Evolutionary conservation across 2,329 filamentous ascomycete genomes (phyloP).

Genomic region (Phoma sp.): DNA sequence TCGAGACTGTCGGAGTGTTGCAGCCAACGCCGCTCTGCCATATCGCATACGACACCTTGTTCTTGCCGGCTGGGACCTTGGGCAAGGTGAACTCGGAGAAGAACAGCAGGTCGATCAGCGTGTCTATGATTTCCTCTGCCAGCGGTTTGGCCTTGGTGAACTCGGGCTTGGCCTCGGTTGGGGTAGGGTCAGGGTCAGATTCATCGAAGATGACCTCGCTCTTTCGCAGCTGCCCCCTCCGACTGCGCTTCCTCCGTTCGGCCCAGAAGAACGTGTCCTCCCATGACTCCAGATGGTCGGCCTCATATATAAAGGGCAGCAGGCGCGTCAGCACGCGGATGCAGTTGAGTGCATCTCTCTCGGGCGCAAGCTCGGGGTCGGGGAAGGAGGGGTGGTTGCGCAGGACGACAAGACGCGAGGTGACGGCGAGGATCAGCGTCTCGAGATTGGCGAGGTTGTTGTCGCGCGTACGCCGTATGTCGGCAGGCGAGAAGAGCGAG

Average conservation of each 20-base stretch:
- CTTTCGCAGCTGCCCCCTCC: conserved; percentile 54
- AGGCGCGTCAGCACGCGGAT: conserved; percentile 88
- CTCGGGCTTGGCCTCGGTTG: conserved; percentile 60
- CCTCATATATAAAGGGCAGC: conserved; percentile 90
- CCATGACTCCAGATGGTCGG: conserved; percentile 81
- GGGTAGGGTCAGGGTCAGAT: conserved; percentile 60
- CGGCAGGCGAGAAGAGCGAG: conserved; percentile 83
- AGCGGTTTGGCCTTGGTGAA: conserved; percentile 85
- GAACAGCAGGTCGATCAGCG: conserved; percentile 86
- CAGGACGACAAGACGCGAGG: conserved; percentile 80
- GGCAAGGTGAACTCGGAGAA: conserved; percentile 89
- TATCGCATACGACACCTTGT: conserved; percentile 89
- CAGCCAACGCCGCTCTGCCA: conserved; percentile 99
- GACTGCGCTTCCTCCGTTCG: conserved; percentile 66
- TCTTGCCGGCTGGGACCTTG: conserved; percentile 69
- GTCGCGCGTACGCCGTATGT: conserved; percentile 85
- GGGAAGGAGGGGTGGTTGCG: conserved; percentile 92
- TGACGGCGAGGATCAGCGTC: conserved; percentile 82
- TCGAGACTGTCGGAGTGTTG: conserved; percentile 85
- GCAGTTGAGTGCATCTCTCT: conserved; percentile 92
- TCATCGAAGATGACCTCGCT: conserved; percentile 86
- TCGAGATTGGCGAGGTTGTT: conserved; percentile 85
- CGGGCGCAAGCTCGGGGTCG: conserved; percentile 79
- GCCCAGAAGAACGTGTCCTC: conserved; percentile 95
- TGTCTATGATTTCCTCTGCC: conserved; percentile 91